phyloP scores from a whole-genome alignment of 257 asterid genomes.

The Solanum lignicaule region DNA sequence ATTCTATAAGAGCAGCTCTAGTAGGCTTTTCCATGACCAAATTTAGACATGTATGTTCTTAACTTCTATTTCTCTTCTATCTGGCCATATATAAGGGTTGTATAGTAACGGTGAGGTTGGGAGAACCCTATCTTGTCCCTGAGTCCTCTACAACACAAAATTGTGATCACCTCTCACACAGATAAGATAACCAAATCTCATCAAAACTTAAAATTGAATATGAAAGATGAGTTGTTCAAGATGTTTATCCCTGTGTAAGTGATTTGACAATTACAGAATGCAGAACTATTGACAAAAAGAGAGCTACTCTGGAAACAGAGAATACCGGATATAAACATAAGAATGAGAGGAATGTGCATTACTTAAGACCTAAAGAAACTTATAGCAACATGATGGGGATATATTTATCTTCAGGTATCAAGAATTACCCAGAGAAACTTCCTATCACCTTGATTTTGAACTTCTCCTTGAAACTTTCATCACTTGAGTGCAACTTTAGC shows the following conservation, averaged over 20 bases:
- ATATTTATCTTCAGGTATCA: neutral
- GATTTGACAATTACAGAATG: neutral
- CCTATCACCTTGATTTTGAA: neutral
- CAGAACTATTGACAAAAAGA: neutral
- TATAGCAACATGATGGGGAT: neutral
- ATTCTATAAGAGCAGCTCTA: neutral
- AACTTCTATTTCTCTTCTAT: neutral
- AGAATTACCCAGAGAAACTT: neutral
- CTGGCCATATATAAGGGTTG: no score
- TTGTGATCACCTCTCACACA: neutral
- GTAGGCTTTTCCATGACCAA: neutral
- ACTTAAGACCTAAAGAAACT: neutral
- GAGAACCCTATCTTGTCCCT: neutral
- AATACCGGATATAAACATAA: neutral
- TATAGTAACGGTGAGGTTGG: neutral
- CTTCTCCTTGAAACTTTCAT: neutral
- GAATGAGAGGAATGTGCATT: neutral
- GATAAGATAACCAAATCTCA: neutral
- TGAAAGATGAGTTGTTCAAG: neutral
- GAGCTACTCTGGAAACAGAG: neutral
- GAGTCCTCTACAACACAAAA: neutral
- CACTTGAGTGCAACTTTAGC: neutral
- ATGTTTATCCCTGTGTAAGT: neutral
- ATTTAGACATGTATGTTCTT: neutral
- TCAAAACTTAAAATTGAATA: neutral